Evolutionary conservation across 2,329 filamentous ascomycete genomes (phyloP).

Genomic region (Apiospora arundinis): DNA sequence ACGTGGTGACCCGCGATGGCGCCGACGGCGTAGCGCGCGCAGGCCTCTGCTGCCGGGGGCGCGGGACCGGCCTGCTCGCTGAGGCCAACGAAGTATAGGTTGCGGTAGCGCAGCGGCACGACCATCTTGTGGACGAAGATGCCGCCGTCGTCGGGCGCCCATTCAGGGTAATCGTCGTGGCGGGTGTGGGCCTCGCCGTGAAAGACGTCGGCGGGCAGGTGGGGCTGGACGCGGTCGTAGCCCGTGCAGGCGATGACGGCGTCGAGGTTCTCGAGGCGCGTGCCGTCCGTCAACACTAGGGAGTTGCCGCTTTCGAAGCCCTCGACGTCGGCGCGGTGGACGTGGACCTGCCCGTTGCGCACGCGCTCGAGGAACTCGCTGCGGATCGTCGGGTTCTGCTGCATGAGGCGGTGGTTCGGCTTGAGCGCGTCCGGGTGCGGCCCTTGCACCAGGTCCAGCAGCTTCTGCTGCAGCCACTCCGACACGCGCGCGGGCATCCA

Average conservation of each 20-base stretch:
- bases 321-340: slow-evolving; percentile 41
- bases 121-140: slow-evolving; percentile 39
- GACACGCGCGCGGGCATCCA: slow-evolving; percentile 36
- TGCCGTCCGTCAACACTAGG: slow-evolving; percentile 38
- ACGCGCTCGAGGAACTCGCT: slow-evolving; percentile 37
- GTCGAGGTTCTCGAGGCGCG: slow-evolving; percentile 34
- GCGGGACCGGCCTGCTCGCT: slow-evolving; percentile 34
- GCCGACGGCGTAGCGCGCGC: slow-evolving; percentile 43
- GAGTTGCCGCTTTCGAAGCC: slow-evolving; percentile 35
- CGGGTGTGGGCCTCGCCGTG: slow-evolving; percentile 30
- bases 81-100: slow-evolving; percentile 44
- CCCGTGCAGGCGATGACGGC: slow-evolving; percentile 27
- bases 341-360: slow-evolving; percentile 37
- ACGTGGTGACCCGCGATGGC: slow-evolving; percentile 34
- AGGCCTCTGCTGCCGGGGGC: slow-evolving; percentile 41
- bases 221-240: slow-evolving; percentile 30
- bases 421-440: slow-evolving; percentile 38
- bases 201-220: slow-evolving; percentile 36
- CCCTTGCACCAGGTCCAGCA: slow-evolving; percentile 37
- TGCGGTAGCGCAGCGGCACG: slow-evolving; percentile 34
- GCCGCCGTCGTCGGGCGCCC: slow-evolving; percentile 26
- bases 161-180: slow-evolving; percentile 26
- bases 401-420: slow-evolving; percentile 42
- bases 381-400: slow-evolving; percentile 43
- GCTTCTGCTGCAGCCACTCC: slow-evolving; percentile 39